These are phyloP conservation scores for Oryza nivara DNA, from an alignment of 176 grass and related monocot genomes.

Conservation along the genomic window DNA sequence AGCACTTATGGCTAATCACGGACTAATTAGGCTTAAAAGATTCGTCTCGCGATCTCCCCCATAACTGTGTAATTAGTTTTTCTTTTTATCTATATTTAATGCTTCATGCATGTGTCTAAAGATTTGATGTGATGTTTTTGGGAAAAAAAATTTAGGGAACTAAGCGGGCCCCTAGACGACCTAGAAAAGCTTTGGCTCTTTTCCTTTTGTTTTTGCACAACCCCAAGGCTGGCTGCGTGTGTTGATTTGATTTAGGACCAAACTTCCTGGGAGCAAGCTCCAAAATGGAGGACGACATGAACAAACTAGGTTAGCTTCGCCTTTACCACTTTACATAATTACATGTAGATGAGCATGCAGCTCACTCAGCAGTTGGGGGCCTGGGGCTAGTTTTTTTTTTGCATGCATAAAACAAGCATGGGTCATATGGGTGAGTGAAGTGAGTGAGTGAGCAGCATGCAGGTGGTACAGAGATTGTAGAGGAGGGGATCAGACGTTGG, in stretches of 20 bases:
- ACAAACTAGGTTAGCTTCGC: not conserved
- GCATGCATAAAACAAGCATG: conserved; percentile 1
- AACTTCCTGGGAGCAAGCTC: not conserved
- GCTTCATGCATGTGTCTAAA: no score
- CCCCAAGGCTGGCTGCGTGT: not conserved
- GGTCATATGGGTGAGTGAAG: not conserved
- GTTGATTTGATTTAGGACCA: not conserved
- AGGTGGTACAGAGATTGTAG: not conserved
- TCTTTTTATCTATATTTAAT: no score
- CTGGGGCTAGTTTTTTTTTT: not conserved
- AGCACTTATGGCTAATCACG: no score
- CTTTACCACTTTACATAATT: not conserved
- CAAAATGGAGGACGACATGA: not conserved
- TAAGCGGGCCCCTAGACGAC: no score
- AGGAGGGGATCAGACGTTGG: conserved; percentile 1
- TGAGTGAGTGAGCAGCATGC: no score
- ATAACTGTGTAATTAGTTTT: no score
- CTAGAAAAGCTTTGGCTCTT: not conserved
- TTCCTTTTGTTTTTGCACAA: not conserved
- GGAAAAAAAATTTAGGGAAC: no score
- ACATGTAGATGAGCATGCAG: not conserved
- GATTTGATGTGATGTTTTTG: no score
- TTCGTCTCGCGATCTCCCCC: no score
- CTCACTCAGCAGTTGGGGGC: not conserved
- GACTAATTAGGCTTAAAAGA: no score